A percentile compares a stretch with the other conserved stretches of the same genome.
phyloP scores from a whole-genome alignment of 148 eudicot genomes.

The Arbutus unedo region DNA sequence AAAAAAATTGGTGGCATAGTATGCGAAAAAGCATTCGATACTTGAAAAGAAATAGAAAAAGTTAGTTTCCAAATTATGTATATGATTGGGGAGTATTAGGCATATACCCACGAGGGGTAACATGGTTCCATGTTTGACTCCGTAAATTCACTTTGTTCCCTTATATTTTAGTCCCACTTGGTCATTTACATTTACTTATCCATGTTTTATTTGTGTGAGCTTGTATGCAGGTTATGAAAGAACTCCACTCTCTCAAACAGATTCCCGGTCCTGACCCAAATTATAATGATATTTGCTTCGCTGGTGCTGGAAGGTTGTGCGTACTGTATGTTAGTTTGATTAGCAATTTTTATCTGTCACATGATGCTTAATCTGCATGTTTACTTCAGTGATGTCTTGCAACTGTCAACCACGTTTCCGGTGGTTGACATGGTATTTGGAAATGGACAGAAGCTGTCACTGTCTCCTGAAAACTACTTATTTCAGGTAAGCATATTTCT shows the following conservation, averaged over 20 bases:
- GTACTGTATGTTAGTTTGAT: not conserved
- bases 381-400: slow-evolving; percentile 55
- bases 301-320: slow-evolving; percentile 65
- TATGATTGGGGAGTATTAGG: not conserved
- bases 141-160: not conserved
- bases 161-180: not conserved
- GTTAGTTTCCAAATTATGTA: too few species aligned
- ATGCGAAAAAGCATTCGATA: too few species aligned
- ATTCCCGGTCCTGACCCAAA: slow-evolving; percentile 1
- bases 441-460: slow-evolving; percentile 61
- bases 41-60: too few species aligned
- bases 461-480: slow-evolving; percentile 91
- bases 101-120: not conserved
- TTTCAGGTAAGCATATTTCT: slow-evolving; percentile 52
- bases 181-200: not conserved
- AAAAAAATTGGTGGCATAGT: too few species aligned
- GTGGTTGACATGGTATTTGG: slow-evolving; percentile 77
- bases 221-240: not conserved
- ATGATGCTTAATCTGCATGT: slow-evolving; percentile 12
- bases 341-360: slow-evolving; percentile 13
- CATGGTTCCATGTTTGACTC: not conserved
- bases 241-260: not conserved
- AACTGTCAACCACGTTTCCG: slow-evolving; percentile 73
- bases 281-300: not conserved
- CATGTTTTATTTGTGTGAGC: not conserved